Evolutionary conservation across 2,329 filamentous ascomycete species (phyloP).

Genomic region (Pseudophaeomoniella oleicola): DNA sequence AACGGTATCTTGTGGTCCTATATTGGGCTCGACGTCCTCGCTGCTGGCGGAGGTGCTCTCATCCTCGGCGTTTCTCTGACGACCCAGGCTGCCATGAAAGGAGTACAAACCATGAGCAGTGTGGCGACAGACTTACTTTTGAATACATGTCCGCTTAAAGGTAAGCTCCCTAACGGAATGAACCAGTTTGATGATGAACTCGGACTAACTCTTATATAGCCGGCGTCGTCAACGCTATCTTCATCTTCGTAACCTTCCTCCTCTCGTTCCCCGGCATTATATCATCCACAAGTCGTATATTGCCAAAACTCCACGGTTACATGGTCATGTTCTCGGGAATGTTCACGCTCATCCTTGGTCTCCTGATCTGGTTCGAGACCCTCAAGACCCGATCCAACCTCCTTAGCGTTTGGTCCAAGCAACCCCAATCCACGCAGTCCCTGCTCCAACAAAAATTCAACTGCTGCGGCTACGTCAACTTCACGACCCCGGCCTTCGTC

Average conservation of each 20-base stretch:
- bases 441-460: slow-evolving; percentile 62
- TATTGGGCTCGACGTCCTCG: slow-evolving; percentile 35
- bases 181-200: slow-evolving; percentile 1
- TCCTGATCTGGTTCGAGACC: slow-evolving; percentile 60
- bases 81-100: slow-evolving; percentile 27
- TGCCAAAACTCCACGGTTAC: slow-evolving; percentile 57
- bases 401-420: slow-evolving; percentile 42
- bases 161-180: slow-evolving; percentile 20
- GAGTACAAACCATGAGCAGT: slow-evolving; percentile 29
- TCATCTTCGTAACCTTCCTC: slow-evolving; percentile 58
- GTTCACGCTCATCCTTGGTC: slow-evolving; percentile 51
- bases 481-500: slow-evolving; percentile 56
- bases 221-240: slow-evolving; percentile 55
- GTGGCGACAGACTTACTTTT: slow-evolving; percentile 39
- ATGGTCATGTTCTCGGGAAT: slow-evolving; percentile 46
- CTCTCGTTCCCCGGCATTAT: slow-evolving; percentile 58
- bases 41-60: slow-evolving; percentile 35
- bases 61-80: slow-evolving; percentile 39
- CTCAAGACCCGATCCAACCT: slow-evolving; percentile 52
- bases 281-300: slow-evolving; percentile 48
- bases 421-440: slow-evolving; percentile 44
- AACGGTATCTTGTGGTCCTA: slow-evolving; percentile 40
- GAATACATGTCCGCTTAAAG: slow-evolving; percentile 35
- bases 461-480: slow-evolving; percentile 70
- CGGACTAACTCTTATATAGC: slow-evolving; percentile 24